Percentiles rank a stretch among this genome's conserved stretches.
phyloP scores from a whole-genome alignment of 306 rosid genomes.

The Herpetospermum pedunculosum region DNA sequence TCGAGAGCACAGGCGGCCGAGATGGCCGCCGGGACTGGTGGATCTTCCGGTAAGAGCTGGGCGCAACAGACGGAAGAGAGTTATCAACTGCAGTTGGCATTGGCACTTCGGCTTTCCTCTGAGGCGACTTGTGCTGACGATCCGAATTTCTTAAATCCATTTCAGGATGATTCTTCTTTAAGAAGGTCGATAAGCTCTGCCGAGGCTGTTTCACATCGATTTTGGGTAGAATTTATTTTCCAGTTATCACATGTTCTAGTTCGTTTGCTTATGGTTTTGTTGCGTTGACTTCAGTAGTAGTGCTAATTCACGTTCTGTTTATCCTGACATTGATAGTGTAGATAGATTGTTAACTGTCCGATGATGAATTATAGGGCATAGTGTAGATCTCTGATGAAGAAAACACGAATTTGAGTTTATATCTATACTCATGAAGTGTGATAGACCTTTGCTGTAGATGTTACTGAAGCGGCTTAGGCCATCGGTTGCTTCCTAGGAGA shows the following conservation, averaged over 20 bases:
- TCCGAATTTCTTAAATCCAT: constrained; percentile 79
- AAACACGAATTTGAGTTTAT: neutral
- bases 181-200: constrained; percentile 32
- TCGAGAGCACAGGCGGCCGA: constrained; percentile 35
- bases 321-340: neutral
- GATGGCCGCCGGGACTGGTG: constrained; percentile 25
- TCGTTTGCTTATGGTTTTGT: neutral
- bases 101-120: constrained; percentile 75
- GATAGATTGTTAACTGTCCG: neutral
- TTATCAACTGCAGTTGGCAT: constrained; percentile 84
- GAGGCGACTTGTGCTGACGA: constrained; percentile 87
- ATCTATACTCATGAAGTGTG: neutral
- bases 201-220: constrained; percentile 71
- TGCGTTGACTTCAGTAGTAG: neutral
- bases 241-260: neutral
- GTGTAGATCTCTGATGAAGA: neutral
- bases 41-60: constrained; percentile 79
- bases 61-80: constrained; percentile 99
- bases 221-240: constrained; percentile 45
- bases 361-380: neutral
- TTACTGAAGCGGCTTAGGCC: neutral
- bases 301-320: neutral
- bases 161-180: constrained; percentile 38
- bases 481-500: neutral
- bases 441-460: neutral